Evolutionary conservation across 1,284 basidiomycete species (phyloP), one percentile per base, ranked within the genome.

Genomic region (Heterobasidion parviporum): DNA sequence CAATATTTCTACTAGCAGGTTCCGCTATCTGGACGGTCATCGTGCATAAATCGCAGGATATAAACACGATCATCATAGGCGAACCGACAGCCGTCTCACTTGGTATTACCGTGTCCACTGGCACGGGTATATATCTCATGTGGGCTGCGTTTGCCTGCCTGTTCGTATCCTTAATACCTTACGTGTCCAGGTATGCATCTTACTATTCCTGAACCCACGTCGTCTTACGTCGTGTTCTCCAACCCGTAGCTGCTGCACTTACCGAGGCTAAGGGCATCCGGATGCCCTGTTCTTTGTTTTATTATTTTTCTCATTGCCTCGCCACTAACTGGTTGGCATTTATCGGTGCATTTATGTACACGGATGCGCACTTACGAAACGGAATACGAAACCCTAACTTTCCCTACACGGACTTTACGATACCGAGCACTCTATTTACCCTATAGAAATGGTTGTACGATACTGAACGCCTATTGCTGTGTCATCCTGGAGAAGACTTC

Each of bases 11-110:
- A 51, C 74, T 92, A 52, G 80, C 88, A 43, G 87, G 82, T 16
- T 82, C 82, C 12, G 77, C 81, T 44, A 82, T 91, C 57, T 92
- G 87, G 86, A 90, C 89, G 3, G 79, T 82, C 50, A 75, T 89
- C 53, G 76, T 92, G 48, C 80, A 82, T 62, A 86, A 83, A 65
- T 72, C 77, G 3, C 72, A 83, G 62, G 70, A 69, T 34, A 74
- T 91, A 57, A 89, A 89, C 65, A 16, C 33, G 9, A 65, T 71
- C 38, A 62, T 79, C 56, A 61, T 78, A 43, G 70, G 84, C 44
- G 70, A 72, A 3, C 64, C 70, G 18, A 64, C 71, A 6, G 63
- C 62, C 16, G 64, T 77, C n/a, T 68, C 76, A 9, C 66, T 87
- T 41, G 87, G 85, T 34, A 85, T 90, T 48, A 65, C 70, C 6